Base-by-base conservation (phyloP, 23 red algal genomes). In the Gracilariopsis chorda region DNA sequence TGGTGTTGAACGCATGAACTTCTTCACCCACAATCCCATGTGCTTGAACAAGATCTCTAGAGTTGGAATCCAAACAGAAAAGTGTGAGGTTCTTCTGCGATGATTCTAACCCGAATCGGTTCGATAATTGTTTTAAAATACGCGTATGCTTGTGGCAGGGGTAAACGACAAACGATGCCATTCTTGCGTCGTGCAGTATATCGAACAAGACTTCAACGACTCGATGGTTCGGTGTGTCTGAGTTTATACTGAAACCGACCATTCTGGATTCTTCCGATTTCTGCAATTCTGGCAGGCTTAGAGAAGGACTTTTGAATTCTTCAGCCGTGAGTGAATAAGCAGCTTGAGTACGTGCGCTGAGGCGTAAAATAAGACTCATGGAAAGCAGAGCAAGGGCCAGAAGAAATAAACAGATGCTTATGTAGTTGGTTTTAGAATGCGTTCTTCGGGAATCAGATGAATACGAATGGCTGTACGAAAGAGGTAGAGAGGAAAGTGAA, bases 191-290 rank as follows among this genome's bases (percentile, higher is more conserved):
- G 67, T 73, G 67, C 2, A 73, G 8, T 21, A 73, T 12, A 36
- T 73, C 67, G 20, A 73, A 73, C 32, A 73, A 73, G 42, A 73
- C 40, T 46, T 73, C 67, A 73, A 42, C 24, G 25, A 73, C 47
- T 13, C 67, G 67, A 46, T 73, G 67, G 47, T 45, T 42, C 12
- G 67, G 47, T 73, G 47, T 8, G 2, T 17, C 67, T 28, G 67
- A 73, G 19, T 45, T 3, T 35, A n/a, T 44, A 42, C 14, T 46
- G 36, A 46, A 36, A 3, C 28, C 29, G 0, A 24, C 37, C 17
- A 45, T 46, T 1, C 29, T 35, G 67, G 47, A 12, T 17, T 73
- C 28, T 28, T 73, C 28, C 28, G 17, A 0, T 8, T 6, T 19
- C 8, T 3, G 67, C 8, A 13, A 19, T 73, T 37, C 40, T 35